Conservation (phyloP, 1,284 basidiomycete genomes). For the Cutaneotrichosporon sp. region DNA sequence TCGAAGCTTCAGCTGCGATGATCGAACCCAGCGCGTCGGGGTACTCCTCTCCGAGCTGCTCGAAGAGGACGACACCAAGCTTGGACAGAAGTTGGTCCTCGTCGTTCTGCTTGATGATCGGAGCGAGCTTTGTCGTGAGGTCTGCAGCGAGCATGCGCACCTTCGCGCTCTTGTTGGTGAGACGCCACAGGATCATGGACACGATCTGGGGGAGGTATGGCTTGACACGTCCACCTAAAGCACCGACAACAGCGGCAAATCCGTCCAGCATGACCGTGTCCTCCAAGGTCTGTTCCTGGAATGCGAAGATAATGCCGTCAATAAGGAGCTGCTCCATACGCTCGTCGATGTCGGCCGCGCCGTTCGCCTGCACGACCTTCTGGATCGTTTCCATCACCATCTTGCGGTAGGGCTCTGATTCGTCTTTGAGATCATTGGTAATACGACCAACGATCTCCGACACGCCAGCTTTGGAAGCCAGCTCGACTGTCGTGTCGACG, state of each 20-base stretch:
- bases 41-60: conserved; percentile 98
- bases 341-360: conserved; percentile 95
- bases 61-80: conserved; percentile 93
- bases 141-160: conserved; percentile 99
- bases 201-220: conserved; percentile 98
- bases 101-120: conserved; percentile 98
- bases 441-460: conserved; percentile 91
- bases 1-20: conserved; percentile 95
- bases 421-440: conserved; percentile 94
- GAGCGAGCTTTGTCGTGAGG: conserved; percentile 85
- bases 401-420: conserved; percentile 94
- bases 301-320: conserved; percentile 98
- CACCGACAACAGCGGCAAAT: conserved; percentile 94
- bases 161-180: conserved; percentile 99
- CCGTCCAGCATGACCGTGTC: conserved; percentile 99
- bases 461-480: conserved; percentile 94
- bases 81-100: conserved; percentile 95
- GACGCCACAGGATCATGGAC: conserved; percentile 97
- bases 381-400: conserved; percentile 99
- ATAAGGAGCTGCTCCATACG: conserved; percentile 88
- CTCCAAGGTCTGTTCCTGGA: conserved; percentile 98
- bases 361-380: conserved; percentile 85
- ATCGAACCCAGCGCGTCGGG: conserved; percentile 98
- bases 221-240: conserved; percentile 95
- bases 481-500: conserved; percentile 96